Evolutionary conservation across 1,284 basidiomycete species (phyloP), one percentile per base, ranked within the genome.

Genomic region (Malassezia pachydermatis): DNA sequence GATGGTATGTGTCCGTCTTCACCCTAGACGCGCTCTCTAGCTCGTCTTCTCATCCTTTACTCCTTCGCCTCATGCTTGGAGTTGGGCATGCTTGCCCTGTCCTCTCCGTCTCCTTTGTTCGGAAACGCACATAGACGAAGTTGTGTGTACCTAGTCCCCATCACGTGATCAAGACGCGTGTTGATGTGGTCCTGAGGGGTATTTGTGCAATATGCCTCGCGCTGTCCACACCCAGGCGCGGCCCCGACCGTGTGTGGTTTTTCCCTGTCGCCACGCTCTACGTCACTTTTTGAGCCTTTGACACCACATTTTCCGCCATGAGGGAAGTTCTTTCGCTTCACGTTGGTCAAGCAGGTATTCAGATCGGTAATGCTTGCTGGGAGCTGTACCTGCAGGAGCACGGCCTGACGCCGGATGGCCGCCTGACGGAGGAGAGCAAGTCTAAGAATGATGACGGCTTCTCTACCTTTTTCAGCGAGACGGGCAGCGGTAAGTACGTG

Each of bases 301-400:
- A 41, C 36, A 57, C 41, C 51, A 37, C 16, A 32, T 32, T 42
- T 16, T 39, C 27, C 23, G 27, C 24, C 29, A 65, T 64, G 60
- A 61, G 65, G 56, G 72, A 74, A 84, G 86, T 90, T 75, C 88
- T 90, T 77, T 89, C 87, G 70, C 78, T 90, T 72, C 86, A 89
- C 75, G 87, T 90, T 74, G 87, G 87, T 67, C 87, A 90, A 77
- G 88, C 88, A 72, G 87, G 87, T 83, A 84, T 90, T 65, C 88
- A 90, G 78, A 65, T 67, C 55, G 67, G 68, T 60, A 67, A 70
- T 54, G 69, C 72, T 52, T 73, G 72, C 60, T 74, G 90, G 92
- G 90, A 95, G 76, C 60, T 98, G 59, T 98, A 99, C 79, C 94
- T 89, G 62, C 81, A 92, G 67, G 94, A 99, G 77, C 94, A 99